phyloP scores from a whole-genome alignment of 2,329 filamentous ascomycete species.

The Purpureocillium takamizusanense region DNA sequence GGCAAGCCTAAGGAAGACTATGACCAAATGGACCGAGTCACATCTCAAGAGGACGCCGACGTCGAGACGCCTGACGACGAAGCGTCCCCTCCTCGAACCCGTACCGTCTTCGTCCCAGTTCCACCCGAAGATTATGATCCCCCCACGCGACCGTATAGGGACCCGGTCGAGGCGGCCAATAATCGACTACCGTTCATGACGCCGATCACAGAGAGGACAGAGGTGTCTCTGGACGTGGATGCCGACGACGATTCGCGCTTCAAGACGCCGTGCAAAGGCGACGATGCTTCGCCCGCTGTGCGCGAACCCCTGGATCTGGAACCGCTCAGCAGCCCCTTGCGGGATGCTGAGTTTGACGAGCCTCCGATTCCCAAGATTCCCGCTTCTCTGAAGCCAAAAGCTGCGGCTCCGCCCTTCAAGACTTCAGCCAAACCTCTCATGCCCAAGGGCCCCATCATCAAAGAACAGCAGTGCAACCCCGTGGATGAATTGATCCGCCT shows the following conservation, averaged over 20 bases:
- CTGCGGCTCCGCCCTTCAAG: conserved; percentile 22
- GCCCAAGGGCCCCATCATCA: conserved; percentile 64
- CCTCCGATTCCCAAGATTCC: conserved; percentile 37
- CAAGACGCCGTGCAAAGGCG: conserved; percentile 68
- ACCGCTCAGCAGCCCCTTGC: conserved; percentile 62
- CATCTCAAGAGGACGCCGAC: conserved; percentile 21
- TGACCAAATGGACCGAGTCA: neutral
- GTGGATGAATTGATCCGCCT: conserved; percentile 67
- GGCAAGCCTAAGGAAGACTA: conserved; percentile 15
- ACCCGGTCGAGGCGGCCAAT: conserved; percentile 71
- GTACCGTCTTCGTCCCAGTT: conserved; percentile 65
- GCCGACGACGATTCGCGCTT: conserved; percentile 52
- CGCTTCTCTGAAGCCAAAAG: conserved; percentile 38
- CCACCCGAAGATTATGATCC: conserved; percentile 82
- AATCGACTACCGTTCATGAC: conserved; percentile 97
- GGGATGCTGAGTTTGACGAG: conserved; percentile 50
- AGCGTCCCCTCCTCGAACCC: conserved; percentile 41
- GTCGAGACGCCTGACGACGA: conserved; percentile 31
- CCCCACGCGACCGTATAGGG: conserved; percentile 70
- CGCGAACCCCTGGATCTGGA: conserved; percentile 28
- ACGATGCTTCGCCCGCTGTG: conserved; percentile 13
- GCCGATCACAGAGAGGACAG: conserved; percentile 91
- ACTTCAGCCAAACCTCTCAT: conserved; percentile 29
- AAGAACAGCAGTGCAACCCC: conserved; percentile 80
- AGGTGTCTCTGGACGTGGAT: conserved; percentile 68